phyloP scores from a whole-genome alignment of 225 moss, liverwort and hornwort species.

The Pseudisothecium myosuroides region DNA sequence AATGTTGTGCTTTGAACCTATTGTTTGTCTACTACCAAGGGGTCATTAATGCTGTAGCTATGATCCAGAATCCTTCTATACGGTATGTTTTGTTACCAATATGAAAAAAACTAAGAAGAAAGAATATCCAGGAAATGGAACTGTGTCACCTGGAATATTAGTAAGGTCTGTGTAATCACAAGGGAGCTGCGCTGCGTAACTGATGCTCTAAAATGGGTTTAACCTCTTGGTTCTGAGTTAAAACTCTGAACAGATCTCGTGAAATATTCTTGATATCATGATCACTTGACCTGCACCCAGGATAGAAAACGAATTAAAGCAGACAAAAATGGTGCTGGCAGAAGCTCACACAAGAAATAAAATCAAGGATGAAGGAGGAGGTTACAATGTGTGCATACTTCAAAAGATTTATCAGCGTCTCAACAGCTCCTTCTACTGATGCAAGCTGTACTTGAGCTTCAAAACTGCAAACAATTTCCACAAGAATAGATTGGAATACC shows the following conservation, averaged over 20 bases:
- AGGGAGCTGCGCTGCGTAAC: constrained; percentile 17
- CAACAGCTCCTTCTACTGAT: constrained; percentile 26
- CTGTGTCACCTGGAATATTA: background rate
- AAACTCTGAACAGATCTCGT: constrained; percentile 39
- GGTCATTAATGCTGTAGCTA: background rate
- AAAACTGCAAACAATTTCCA: constrained; percentile 6
- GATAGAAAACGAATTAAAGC: background rate
- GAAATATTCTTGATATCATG: constrained; percentile 49
- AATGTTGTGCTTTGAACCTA: background rate
- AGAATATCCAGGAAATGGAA: background rate
- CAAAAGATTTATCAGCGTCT: constrained; percentile 34
- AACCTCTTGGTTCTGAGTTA: constrained; percentile 29
- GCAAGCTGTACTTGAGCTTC: constrained; percentile 41
- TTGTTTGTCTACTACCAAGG: background rate
- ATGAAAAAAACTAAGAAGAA: background rate
- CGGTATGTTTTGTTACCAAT: background rate
- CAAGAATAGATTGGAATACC: background rate
- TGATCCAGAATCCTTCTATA: background rate
- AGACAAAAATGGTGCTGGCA: background rate
- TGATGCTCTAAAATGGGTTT: constrained; percentile 39
- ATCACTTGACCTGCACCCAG: constrained; percentile 37
- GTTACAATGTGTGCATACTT: constrained; percentile 15
- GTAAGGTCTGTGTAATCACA: background rate
- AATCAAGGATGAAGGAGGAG: background rate
- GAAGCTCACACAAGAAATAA: background rate